Conservation (phyloP, 2,329 filamentous ascomycete genomes). For the Botrytis byssoidea region DNA sequence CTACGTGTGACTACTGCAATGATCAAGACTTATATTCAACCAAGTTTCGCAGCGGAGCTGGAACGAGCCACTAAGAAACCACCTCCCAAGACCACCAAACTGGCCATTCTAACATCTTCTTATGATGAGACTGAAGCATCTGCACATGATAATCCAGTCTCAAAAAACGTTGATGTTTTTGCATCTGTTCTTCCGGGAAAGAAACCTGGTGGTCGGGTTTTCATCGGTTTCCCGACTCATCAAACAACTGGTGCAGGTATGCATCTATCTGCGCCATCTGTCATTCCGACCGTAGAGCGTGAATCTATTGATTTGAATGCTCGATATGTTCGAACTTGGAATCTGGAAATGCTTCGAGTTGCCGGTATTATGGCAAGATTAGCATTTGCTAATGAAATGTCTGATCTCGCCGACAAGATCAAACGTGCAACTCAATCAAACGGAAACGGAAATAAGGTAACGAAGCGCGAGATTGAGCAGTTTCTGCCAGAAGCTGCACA, state of each 20-base stretch:
- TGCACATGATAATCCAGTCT: conserved; percentile 45
- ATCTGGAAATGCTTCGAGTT: conserved; percentile 85
- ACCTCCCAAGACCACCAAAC: conserved; percentile 80
- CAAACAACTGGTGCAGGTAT: conserved; percentile 93
- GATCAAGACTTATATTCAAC: conserved; percentile 71
- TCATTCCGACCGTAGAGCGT: conserved; percentile 95
- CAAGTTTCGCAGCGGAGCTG: conserved; percentile 76
- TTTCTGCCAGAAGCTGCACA: conserved; percentile 79
- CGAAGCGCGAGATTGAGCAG: conserved; percentile 61
- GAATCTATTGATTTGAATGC: conserved; percentile 97
- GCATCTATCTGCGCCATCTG: conserved; percentile 91
- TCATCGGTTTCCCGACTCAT: conserved; percentile 96
- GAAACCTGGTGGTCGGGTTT: conserved; percentile 78
- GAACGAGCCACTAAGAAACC: conserved; percentile 97
- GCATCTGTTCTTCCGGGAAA: conserved; percentile 85
- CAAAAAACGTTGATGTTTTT: conserved; percentile 75
- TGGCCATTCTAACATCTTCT: conserved; percentile 87
- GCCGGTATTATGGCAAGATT: conserved; percentile 88
- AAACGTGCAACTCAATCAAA: conserved; percentile 45
- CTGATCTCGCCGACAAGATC: conserved; percentile 64
- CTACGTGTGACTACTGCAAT: conserved; percentile 82
- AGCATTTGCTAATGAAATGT: conserved; percentile 86
- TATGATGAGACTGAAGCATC: conserved; percentile 75
- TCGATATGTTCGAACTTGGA: conserved; percentile 92
- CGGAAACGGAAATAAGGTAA: conserved; percentile 51